Base-by-base conservation (phyloP, 2,329 filamentous ascomycete genomes). In the Periconia sp. region DNA sequence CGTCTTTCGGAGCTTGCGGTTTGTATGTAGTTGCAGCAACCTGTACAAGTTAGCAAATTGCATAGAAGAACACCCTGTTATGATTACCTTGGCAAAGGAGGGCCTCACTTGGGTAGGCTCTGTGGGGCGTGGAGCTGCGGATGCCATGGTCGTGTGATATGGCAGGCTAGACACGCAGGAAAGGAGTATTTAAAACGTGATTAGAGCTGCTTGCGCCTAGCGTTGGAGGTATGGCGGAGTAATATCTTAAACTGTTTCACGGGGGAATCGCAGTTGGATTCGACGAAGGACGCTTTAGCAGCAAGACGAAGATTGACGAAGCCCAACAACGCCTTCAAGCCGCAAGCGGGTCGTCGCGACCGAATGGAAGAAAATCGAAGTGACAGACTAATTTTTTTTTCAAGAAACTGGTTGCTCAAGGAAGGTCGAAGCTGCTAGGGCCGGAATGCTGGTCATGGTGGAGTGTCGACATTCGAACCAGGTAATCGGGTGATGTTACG, bases 51-150 rank as follows among this genome's bases (percentile, higher is more conserved):
- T 50, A 71, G 63, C 45, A 49, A 23, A 30, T 45, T 33, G 43
- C 2, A 23, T 13, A 18, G 27, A 15, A 11, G 15, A 45, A 2
- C 41, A 27, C 5, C 40, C 2, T 40, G 30, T 14, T 11, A 23
- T 31, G 64, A 79, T 54, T 77, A 90, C 89, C 82, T 90, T 91
- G 75, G 89, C 89, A 79, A 92, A 92, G 42, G 88, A 90, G 63
- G 87, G 82, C 74, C 84, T 85, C 49, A 59, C 56, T 77, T 62
- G 60, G 27, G 61, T 50, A 47, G 67, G 61, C 49, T 73, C 71
- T 27, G 62, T 51, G 49, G 66, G 57, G 14, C 64, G 59, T 40
- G 70, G 60, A 43, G 66, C 59, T 47, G 68, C 58, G 52, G 70
- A 71, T 17, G 70, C 64, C 71, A 75, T 74, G 41, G 18, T 64